These are phyloP conservation scores for Agrocybe praecox DNA, from an alignment of 768 basidiomycete species.

Conservation along the genomic window DNA sequence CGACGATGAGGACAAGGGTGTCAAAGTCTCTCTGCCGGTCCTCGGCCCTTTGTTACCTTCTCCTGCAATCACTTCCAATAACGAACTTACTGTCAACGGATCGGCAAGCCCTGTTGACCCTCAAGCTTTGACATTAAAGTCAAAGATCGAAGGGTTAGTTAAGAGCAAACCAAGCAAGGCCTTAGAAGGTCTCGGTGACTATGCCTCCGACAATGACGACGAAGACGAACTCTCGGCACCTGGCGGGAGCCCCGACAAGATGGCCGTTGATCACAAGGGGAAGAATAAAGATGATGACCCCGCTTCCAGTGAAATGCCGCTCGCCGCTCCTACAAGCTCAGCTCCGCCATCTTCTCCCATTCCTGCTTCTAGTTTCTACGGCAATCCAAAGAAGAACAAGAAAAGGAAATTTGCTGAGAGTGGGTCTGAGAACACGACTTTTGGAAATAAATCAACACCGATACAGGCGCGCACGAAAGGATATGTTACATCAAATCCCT, in stretches of 20 bases:
- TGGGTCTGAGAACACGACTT: constrained; percentile 8
- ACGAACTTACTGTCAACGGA: constrained; percentile 22
- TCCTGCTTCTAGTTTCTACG: constrained; percentile 29
- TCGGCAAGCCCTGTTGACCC: constrained; percentile 24
- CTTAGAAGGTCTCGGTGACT: constrained; percentile 26
- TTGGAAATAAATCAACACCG: constrained; percentile 8
- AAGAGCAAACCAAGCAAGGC: constrained; percentile 23
- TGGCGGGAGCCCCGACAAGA: constrained; percentile 1
- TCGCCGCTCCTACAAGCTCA: constrained; percentile 30
- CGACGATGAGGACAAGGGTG: constrained; percentile 51
- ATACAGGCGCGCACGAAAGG: constrained; percentile 22
- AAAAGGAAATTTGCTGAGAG: constrained; percentile 31
- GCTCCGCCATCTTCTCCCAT: constrained; percentile 23
- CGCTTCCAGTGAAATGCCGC: neutral
- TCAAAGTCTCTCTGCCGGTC: constrained; percentile 51
- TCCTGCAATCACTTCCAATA: constrained; percentile 25
- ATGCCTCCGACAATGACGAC: constrained; percentile 28
- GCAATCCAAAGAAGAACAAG: constrained; percentile 33
- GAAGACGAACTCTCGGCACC: constrained; percentile 3
- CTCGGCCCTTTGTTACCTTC: constrained; percentile 73
- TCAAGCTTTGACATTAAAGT: constrained; percentile 31
- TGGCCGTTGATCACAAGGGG: constrained; percentile 20
- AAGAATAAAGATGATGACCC: constrained; percentile 4
- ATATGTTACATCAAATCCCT: constrained; percentile 21
- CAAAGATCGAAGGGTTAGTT: constrained; percentile 28